Evolutionary conservation across 1,284 basidiomycete species (phyloP), one percentile per base, ranked within the genome.

Genomic region (Afroboletus lepidellus): DNA sequence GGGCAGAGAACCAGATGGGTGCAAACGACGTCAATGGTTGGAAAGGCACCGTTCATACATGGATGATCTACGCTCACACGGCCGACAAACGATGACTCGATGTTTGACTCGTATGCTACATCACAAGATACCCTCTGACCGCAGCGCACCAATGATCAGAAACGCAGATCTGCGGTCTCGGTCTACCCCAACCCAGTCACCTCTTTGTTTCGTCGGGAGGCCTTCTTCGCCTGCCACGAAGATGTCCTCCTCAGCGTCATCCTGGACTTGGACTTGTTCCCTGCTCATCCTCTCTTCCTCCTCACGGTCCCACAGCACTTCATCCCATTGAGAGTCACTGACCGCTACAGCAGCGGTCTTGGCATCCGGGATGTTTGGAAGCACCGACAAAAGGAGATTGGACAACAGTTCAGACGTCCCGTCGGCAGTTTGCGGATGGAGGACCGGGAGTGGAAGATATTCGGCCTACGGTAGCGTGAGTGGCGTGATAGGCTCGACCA

Each of bases 101-200:
- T 38, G 12, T 38, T 25, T 16, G 23, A 39, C 37, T 21, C 11
- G 5, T 20, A 37, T 23, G 13, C 23, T 41, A 5, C 12, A 15
- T 41, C 63, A 89, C 36, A 90, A 62, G 30, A 90, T 77, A 6
- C 83, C 84, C 66, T 90, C 87, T 16, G 81, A 82, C 60, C 78
- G 79, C 55, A 90, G 64, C 21, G 84, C 84, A 50, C 86, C 86
- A 57, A 90, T 82, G 49, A 90, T 88, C 60, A 87, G 68, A 68
- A 81, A 90, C 15, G 88, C 87, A 15, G 87, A 88, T 48, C 88
- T 73, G 47, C 84, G 77, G 62, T 90, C 88, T 63, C 87, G 78
- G 61, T 88, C 84, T 41, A 87, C 76, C 3, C 87, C 88, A 36
- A 77, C 69, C 87, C 88, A 90, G 60, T 91, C 87, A 0, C 83